Evolutionary conservation across 306 rosid genomes (phyloP).

Genomic region (Corylus americana): DNA sequence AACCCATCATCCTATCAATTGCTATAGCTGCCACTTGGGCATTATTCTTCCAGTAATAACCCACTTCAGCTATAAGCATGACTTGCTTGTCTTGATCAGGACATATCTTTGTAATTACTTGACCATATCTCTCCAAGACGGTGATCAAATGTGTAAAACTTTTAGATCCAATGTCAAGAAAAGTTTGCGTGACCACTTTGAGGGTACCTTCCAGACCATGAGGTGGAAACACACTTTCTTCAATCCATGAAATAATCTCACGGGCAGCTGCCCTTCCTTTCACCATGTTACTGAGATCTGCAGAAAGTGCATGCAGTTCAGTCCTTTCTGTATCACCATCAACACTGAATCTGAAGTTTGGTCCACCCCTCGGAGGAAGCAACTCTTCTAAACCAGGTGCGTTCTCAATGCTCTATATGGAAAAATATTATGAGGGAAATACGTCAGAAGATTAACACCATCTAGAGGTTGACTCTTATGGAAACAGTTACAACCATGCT

Average conservation of each 20-base stretch:
- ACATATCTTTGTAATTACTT: conserved; percentile 78
- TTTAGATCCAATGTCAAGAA: conserved; percentile 91
- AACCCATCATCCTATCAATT: conserved; percentile 99
- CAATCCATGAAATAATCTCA: conserved; percentile 88
- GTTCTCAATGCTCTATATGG: conserved; percentile 76
- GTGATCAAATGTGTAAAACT: conserved; percentile 98
- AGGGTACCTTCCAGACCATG: conserved; percentile 82
- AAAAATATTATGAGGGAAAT: conserved; percentile 27
- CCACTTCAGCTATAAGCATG: conserved; percentile 82
- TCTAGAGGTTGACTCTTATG: conserved; percentile 17
- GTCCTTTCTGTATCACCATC: conserved; percentile 62
- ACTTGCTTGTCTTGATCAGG: conserved; percentile 86
- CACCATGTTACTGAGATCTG: conserved; percentile 78
- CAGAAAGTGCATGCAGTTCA: conserved; percentile 61
- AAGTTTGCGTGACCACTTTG: conserved; percentile 79
- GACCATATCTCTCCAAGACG: conserved; percentile 93
- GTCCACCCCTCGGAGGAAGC: conserved; percentile 93
- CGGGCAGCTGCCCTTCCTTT: conserved; percentile 80
- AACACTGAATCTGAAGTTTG: conserved; percentile 57
- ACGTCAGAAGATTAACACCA: conserved; percentile 11
- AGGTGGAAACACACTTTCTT: conserved; percentile 68
- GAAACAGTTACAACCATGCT: not conserved
- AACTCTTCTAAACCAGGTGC: conserved; percentile 97
- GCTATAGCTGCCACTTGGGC: conserved; percentile 94
- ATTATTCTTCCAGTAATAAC: conserved; percentile 86